A percentile compares a stretch with the other conserved stretches of the same genome.
These are phyloP conservation scores for Scheffersomyces stipitis DNA, from an alignment of 805 yeast species.

Conservation along the genomic window DNA sequence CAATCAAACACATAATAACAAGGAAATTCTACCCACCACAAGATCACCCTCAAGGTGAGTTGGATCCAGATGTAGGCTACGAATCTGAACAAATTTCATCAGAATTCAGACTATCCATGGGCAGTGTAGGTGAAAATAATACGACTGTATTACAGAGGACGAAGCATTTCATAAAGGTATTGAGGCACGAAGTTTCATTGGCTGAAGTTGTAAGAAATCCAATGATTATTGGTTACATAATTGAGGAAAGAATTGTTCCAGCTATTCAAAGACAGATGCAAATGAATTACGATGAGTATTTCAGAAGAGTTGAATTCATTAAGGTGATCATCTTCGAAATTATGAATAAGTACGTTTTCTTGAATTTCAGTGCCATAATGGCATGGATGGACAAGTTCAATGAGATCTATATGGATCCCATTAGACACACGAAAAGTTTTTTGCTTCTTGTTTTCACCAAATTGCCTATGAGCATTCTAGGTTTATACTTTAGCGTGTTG, in stretches of 20 bases:
- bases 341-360: conserved; percentile 7
- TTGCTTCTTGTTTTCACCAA: conserved; percentile 8
- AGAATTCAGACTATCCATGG: no score
- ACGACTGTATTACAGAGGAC: neutral
- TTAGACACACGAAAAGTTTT: conserved; percentile 6
- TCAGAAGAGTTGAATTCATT: conserved; percentile 1
- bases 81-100: neutral
- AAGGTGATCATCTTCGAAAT: conserved; percentile 16
- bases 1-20: conserved; percentile 9
- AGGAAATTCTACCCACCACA: conserved; percentile 5
- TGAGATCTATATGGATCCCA: conserved; percentile 9
- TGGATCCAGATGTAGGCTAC: neutral
- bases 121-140: neutral
- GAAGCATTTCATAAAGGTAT: neutral
- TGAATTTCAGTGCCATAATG: conserved; percentile 2
- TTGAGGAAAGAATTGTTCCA: conserved; percentile 5
- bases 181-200: neutral
- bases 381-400: conserved; percentile 1
- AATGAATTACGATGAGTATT: conserved; percentile 1
- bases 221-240: neutral
- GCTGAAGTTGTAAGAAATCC: conserved; percentile 5
- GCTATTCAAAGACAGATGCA: neutral
- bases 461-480: conserved; percentile 17
- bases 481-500: conserved; percentile 11
- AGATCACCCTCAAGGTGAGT: neutral